These are phyloP conservation scores for Emericellopsis cladophorae DNA, from an alignment of 2,329 filamentous ascomycete species.

Conservation along the genomic window DNA sequence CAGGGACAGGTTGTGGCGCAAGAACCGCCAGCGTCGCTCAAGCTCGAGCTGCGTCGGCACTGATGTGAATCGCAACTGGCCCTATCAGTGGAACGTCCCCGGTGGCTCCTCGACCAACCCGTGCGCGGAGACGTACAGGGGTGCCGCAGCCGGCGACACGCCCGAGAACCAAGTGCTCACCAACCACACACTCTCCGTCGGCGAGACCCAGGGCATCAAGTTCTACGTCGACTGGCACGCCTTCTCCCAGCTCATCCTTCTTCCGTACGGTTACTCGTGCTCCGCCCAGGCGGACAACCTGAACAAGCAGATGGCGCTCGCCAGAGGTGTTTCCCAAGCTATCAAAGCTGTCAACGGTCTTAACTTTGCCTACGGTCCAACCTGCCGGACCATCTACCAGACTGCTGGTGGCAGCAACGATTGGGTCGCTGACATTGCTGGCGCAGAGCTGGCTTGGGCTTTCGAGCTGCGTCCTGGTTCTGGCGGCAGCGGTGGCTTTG, in stretches of 20 bases:
- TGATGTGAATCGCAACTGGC: constrained; percentile 51
- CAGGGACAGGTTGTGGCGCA: constrained; percentile 46
- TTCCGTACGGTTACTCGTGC: constrained; percentile 48
- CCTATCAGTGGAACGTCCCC: constrained; percentile 34
- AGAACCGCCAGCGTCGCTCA: constrained; percentile 35
- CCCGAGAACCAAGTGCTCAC: constrained; percentile 38
- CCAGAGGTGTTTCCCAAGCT: constrained; percentile 32
- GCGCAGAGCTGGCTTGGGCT: constrained; percentile 26
- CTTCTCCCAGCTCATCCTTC: constrained; percentile 47
- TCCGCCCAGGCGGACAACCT: constrained; percentile 29
- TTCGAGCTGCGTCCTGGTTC: constrained; percentile 22
- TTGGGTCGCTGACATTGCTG: constrained; percentile 27
- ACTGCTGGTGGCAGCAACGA: constrained; percentile 33
- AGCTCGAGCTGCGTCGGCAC: constrained; percentile 32
- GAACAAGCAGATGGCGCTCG: constrained; percentile 33
- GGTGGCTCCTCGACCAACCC: constrained; percentile 39
- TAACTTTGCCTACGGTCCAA: constrained; percentile 31
- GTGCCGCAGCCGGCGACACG: constrained; percentile 27
- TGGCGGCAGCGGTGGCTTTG: constrained; percentile 24
- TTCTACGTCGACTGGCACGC: constrained; percentile 55
- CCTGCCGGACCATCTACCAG: constrained; percentile 50
- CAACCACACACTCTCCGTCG: constrained; percentile 17
- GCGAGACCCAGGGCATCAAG: constrained; percentile 33
- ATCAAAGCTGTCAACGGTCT: constrained; percentile 29
- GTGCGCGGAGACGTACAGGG: constrained; percentile 36